Evolutionary conservation across 495 filamentous ascomycete species (phyloP).

Genomic region (Penicillium cinerascens): DNA sequence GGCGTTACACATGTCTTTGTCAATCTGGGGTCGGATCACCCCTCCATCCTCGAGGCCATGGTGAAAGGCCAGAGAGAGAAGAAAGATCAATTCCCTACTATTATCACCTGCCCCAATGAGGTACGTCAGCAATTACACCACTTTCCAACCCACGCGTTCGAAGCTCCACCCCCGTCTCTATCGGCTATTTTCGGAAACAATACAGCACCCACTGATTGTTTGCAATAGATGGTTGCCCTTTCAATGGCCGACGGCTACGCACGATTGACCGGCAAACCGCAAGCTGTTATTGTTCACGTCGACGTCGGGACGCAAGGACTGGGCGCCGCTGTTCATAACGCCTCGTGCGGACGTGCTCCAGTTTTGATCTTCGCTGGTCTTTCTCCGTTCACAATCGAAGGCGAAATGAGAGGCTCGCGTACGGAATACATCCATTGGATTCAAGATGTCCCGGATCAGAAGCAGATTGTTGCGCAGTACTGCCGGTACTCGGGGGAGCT

Average conservation of each 20-base stretch:
- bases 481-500: constrained; percentile 90
- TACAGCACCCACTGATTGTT: constrained; percentile 2
- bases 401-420: constrained; percentile 80
- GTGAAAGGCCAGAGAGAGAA: constrained; percentile 75
- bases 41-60: constrained; percentile 92
- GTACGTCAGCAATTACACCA: constrained; percentile 21
- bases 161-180: background rate
- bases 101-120: constrained; percentile 93
- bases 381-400: constrained; percentile 85
- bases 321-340: constrained; percentile 89
- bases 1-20: constrained; percentile 90
- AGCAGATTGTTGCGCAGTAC: constrained; percentile 86
- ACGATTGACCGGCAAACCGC: constrained; percentile 76
- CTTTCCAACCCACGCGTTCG: background rate
- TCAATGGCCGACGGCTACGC: constrained; percentile 97
- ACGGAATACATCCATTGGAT: constrained; percentile 99
- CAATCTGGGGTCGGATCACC: constrained; percentile 93
- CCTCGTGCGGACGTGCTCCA: constrained; percentile 78
- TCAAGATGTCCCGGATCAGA: constrained; percentile 94
- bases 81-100: constrained; percentile 67
- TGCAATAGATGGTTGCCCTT: constrained; percentile 83
- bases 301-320: constrained; percentile 94
- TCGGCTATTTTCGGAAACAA: background rate
- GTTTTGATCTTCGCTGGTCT: constrained; percentile 90
- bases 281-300: constrained; percentile 93